phyloP scores from a whole-genome alignment of 208 protist species.

The Zelonia costaricensis region DNA sequence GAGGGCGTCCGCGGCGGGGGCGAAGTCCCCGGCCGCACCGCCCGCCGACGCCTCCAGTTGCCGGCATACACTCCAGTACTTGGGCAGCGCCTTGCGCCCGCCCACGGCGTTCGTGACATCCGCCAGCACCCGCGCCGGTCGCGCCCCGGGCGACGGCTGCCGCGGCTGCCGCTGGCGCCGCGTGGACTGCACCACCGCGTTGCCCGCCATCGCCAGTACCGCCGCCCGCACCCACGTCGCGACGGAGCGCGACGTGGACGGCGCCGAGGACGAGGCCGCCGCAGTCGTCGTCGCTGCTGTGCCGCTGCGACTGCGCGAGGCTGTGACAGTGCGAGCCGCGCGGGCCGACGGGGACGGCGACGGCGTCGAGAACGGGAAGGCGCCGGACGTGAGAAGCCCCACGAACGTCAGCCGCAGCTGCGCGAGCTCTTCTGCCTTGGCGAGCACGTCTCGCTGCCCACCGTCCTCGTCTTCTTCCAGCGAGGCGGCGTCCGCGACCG shows the following conservation, averaged over 20 bases:
- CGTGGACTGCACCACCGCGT: conserved; percentile 45
- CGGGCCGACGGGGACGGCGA: too few species aligned
- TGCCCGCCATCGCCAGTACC: conserved; percentile 55
- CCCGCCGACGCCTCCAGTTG: background rate
- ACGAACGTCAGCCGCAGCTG: too few species aligned
- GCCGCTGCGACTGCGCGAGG: too few species aligned
- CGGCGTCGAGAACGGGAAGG: too few species aligned
- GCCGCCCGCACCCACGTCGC: conserved; percentile 45
- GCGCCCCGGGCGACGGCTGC: background rate
- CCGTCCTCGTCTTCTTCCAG: background rate
- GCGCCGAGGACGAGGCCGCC: too few species aligned
- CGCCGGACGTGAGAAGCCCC: too few species aligned
- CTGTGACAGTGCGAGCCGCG: too few species aligned
- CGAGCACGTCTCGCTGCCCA: too few species aligned
- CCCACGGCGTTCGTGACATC: conserved; percentile 15
- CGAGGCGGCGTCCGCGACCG: background rate
- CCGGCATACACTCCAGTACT: conserved; percentile 34
- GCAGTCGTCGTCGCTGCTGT: too few species aligned
- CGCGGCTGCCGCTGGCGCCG: background rate
- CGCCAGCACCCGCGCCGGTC: background rate
- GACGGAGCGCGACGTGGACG: conserved; percentile 1
- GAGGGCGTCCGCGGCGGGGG: background rate
- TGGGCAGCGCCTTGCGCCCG: conserved; percentile 17
- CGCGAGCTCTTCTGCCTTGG: too few species aligned
- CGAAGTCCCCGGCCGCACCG: background rate